Conservation (phyloP, 2,329 filamentous ascomycete genomes). For the Aspergillus aculeatus region DNA sequence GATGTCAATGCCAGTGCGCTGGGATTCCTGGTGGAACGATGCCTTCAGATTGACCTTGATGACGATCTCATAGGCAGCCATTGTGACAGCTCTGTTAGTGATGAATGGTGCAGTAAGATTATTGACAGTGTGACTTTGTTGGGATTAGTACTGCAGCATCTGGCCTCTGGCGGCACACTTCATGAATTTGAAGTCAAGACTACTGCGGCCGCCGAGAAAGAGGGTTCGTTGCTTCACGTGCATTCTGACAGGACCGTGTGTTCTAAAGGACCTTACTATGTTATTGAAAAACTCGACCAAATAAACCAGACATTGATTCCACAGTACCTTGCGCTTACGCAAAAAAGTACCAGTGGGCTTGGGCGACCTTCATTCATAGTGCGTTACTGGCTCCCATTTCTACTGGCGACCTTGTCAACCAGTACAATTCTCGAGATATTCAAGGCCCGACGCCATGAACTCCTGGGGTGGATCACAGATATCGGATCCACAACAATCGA, state of each 20-base stretch:
- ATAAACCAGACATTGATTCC: constrained; percentile 71
- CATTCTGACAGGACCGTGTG: not conserved
- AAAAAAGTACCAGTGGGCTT: constrained; percentile 58
- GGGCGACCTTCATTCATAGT: constrained; percentile 73
- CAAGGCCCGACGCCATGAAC: constrained; percentile 70
- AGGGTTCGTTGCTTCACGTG: constrained; percentile 47
- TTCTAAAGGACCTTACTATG: constrained; percentile 40
- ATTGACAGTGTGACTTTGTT: constrained; percentile 80
- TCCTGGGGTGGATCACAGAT: constrained; percentile 75
- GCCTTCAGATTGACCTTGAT: constrained; percentile 65
- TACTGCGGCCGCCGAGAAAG: constrained; percentile 61
- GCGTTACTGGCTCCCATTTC: constrained; percentile 84
- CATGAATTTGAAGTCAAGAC: constrained; percentile 53
- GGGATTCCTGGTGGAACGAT: constrained; percentile 84
- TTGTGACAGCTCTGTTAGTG: constrained; percentile 42
- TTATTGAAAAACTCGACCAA: constrained; percentile 42
- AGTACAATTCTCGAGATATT: constrained; percentile 81
- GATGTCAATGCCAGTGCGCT: constrained; percentile 82
- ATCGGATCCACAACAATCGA: constrained; percentile 76
- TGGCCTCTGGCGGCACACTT: constrained; percentile 58
- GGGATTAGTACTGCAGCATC: constrained; percentile 76
- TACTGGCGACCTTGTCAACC: constrained; percentile 72
- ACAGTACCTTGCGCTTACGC: constrained; percentile 60
- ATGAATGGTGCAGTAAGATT: constrained; percentile 71
- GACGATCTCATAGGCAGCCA: constrained; percentile 55